A percentile compares a stretch with the other conserved stretches of the same genome.
phyloP scores from a whole-genome alignment of 2,329 filamentous ascomycete species.

The Elsinoe australis region DNA sequence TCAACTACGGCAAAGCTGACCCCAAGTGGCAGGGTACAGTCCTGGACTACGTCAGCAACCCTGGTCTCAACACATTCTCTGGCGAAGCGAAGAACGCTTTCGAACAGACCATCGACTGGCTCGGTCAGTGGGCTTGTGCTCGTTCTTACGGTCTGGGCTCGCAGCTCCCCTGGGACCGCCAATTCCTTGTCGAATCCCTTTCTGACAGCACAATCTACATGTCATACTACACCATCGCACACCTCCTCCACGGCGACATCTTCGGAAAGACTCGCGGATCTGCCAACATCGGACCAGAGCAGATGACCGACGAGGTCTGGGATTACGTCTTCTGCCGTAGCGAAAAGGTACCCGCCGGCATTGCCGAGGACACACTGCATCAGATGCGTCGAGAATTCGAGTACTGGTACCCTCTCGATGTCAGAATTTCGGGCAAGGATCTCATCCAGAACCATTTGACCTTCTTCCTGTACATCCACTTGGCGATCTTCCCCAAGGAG shows the following conservation, averaged over 20 bases:
- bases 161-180: slow-evolving; percentile 85
- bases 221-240: slow-evolving; percentile 57
- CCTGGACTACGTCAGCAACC: slow-evolving; percentile 61
- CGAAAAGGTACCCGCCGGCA: slow-evolving; percentile 62
- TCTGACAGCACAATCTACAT: slow-evolving; percentile 91
- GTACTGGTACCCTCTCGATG: slow-evolving; percentile 93
- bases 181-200: slow-evolving; percentile 86
- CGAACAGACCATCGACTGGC: slow-evolving; percentile 79
- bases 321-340: slow-evolving; percentile 85
- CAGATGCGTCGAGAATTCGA: slow-evolving; percentile 85
- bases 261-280: slow-evolving; percentile 68
- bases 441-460: slow-evolving; percentile 91
- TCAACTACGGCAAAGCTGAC: slow-evolving; percentile 81
- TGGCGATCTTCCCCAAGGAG: slow-evolving; percentile 77
- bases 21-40: slow-evolving; percentile 70
- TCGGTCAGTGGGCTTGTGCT: slow-evolving; percentile 92
- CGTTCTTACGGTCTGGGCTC: slow-evolving; percentile 87
- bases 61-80: slow-evolving; percentile 71
- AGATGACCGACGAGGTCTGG: slow-evolving; percentile 94
- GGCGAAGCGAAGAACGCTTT: slow-evolving; percentile 53
- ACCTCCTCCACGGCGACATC: slow-evolving; percentile 65
- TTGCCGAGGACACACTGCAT: slow-evolving; percentile 64
- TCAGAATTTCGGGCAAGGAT: slow-evolving; percentile 85
- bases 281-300: slow-evolving; percentile 64
- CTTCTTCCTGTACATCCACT: slow-evolving; percentile 89